Evolutionary conservation across 768 basidiomycete species (phyloP).

Genomic region (Naganishia randhawae): DNA sequence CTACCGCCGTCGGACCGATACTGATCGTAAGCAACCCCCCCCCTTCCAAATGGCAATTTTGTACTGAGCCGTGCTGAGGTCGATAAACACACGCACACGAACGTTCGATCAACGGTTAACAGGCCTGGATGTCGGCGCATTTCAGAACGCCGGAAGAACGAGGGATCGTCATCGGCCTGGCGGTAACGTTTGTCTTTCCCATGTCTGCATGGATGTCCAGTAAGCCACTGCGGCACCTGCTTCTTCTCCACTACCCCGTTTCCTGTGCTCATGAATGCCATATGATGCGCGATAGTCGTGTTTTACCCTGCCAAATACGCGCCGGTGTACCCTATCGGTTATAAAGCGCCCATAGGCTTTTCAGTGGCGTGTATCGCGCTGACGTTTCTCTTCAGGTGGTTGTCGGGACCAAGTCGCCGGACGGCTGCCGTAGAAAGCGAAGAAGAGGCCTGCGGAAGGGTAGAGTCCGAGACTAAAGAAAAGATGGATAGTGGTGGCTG

Average conservation of each 20-base stretch:
- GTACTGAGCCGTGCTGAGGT: no score
- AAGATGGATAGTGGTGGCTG: not conserved
- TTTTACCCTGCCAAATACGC: conserved; percentile 41
- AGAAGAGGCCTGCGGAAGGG: not conserved
- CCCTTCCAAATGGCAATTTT: no score
- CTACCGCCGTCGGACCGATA: conserved; percentile 35
- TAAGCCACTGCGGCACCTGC: not conserved
- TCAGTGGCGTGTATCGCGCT: conserved; percentile 27
- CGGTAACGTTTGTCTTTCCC: conserved; percentile 32
- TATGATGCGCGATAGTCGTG: conserved; percentile 24
- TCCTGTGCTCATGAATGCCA: no score
- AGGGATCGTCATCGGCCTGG: conserved; percentile 31
- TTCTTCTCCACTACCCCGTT: not conserved
- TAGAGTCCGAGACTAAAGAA: not conserved
- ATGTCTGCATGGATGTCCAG: conserved; percentile 31
- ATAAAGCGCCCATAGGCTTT: conserved; percentile 36
- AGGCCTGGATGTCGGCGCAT: conserved; percentile 38
- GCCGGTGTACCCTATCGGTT: conserved; percentile 38
- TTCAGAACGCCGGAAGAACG: conserved; percentile 34
- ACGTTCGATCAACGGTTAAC: no score
- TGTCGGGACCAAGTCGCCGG: not conserved
- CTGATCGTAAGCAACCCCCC: conserved; percentile 24
- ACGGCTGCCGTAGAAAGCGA: not conserved
- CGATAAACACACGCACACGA: no score
- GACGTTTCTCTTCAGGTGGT: conserved; percentile 24